phyloP scores from a whole-genome alignment of 495 filamentous ascomycete genomes.

The Hypoxylon rickii region DNA sequence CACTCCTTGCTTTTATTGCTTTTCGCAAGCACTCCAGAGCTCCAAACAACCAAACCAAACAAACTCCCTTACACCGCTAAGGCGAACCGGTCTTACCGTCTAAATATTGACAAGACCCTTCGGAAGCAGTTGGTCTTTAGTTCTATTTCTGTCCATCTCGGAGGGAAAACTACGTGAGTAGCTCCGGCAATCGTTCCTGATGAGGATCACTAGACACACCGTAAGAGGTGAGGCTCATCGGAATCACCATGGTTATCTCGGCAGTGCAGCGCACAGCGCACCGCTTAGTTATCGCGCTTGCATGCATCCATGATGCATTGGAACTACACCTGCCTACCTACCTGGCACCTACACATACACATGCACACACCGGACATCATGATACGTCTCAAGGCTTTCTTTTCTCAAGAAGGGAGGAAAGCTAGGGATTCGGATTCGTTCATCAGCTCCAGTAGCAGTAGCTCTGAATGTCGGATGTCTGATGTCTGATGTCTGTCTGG shows the following conservation, averaged over 20 bases:
- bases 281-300: too few species aligned
- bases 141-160: too few species aligned
- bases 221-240: constrained; percentile 8
- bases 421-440: neutral
- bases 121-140: neutral
- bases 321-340: too few species aligned
- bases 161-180: constrained; percentile 4
- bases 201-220: neutral
- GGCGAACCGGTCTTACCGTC: constrained; percentile 1
- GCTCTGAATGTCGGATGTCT: neutral
- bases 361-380: neutral
- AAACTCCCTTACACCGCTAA: constrained; percentile 22
- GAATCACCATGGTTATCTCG: constrained; percentile 12
- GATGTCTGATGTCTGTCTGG: neutral
- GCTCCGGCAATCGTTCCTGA: constrained; percentile 1
- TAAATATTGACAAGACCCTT: neutral
- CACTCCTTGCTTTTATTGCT: constrained; percentile 12
- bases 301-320: too few species aligned
- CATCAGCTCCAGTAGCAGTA: constrained; percentile 5
- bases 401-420: constrained; percentile 19
- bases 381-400: constrained; percentile 5
- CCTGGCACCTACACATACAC: too few species aligned
- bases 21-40: constrained; percentile 9
- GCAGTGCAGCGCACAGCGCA: constrained; percentile 3
- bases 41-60: too few species aligned